Percentiles rank a stretch among this genome's conserved stretches.
Evolutionary conservation across 108 stramenopile genomes (phyloP).

Genomic region (Epipyxis sp.): DNA sequence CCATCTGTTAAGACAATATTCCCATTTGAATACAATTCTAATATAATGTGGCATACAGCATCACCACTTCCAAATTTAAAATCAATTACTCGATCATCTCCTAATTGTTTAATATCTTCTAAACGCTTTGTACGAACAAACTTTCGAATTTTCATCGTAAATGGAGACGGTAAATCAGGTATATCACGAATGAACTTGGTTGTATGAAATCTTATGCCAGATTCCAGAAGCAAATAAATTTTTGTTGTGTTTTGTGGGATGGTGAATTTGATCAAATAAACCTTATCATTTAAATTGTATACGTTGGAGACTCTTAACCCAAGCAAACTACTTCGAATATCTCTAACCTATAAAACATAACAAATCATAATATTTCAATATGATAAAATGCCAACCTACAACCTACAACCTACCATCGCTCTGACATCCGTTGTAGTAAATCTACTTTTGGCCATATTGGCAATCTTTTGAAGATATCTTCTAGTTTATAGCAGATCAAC

Average conservation of each 20-base stretch:
- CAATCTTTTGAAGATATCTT: neutral
- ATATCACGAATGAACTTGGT: constrained; percentile 38
- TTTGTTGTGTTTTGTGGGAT: constrained; percentile 43
- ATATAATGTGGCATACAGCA: constrained; percentile 70
- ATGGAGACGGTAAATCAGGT: constrained; percentile 73
- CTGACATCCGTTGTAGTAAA: constrained; percentile 54
- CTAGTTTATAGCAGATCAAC: too few relatives aligned
- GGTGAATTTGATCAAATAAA: constrained; percentile 51
- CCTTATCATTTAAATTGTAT: constrained; percentile 51
- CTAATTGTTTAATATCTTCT: constrained; percentile 82
- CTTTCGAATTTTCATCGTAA: constrained; percentile 92
- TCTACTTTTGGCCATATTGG: constrained; percentile 36
- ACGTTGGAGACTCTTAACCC: constrained; percentile 51
- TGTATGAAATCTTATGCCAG: constrained; percentile 92
- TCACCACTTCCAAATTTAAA: constrained; percentile 81
- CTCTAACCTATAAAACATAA: constrained; percentile 16
- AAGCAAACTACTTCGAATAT: constrained; percentile 44
- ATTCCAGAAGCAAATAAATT: constrained; percentile 70
- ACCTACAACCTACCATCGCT: constrained; percentile 41
- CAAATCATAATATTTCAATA: neutral
- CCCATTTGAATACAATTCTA: constrained; percentile 88
- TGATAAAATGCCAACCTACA: neutral
- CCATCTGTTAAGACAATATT: constrained; percentile 82
- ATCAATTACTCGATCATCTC: constrained; percentile 87
- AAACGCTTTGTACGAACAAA: constrained; percentile 81